phyloP scores from a whole-genome alignment of 768 basidiomycete species.

The Lactarius vividus region DNA sequence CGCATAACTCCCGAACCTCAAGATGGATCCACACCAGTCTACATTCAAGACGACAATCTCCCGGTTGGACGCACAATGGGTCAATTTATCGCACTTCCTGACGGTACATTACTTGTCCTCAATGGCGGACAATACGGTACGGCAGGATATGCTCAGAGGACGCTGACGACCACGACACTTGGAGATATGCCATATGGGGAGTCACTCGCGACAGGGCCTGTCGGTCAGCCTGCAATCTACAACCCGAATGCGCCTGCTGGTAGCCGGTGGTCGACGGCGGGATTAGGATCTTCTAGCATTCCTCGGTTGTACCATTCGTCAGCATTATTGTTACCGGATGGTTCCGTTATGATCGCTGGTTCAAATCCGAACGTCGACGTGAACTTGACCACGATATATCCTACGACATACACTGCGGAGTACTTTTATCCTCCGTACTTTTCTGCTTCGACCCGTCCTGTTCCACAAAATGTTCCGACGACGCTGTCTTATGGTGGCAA shows the following conservation, averaged over 20 bases:
- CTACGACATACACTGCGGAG: constrained; percentile 79
- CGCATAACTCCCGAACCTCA: constrained; percentile 81
- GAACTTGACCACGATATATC: constrained; percentile 54
- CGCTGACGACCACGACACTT: constrained; percentile 35
- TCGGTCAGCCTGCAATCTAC: constrained; percentile 75
- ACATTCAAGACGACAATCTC: constrained; percentile 73
- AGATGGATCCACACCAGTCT: constrained; percentile 57
- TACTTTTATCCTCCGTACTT: constrained; percentile 93
- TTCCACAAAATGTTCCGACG: constrained; percentile 62
- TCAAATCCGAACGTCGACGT: constrained; percentile 92
- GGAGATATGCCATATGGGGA: constrained; percentile 63
- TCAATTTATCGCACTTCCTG: constrained; percentile 80
- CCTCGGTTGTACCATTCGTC: constrained; percentile 89
- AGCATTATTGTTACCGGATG: constrained; percentile 82
- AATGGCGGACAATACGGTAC: constrained; percentile 86
- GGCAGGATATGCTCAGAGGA: constrained; percentile 70
- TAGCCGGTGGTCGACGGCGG: constrained; percentile 66
- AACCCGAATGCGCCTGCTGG: constrained; percentile 72
- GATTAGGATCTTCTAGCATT: constrained; percentile 60
- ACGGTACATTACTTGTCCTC: constrained; percentile 69
- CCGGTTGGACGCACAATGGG: constrained; percentile 81
- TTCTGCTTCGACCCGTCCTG: constrained; percentile 62
- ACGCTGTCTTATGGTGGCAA: constrained; percentile 80
- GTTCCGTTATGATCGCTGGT: constrained; percentile 82
- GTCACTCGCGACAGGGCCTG: constrained; percentile 76